Percentiles rank a stretch among this genome's conserved stretches.
Evolutionary conservation across 768 basidiomycete species (phyloP).

Genomic region (Lactarius pseudohatsudake): DNA sequence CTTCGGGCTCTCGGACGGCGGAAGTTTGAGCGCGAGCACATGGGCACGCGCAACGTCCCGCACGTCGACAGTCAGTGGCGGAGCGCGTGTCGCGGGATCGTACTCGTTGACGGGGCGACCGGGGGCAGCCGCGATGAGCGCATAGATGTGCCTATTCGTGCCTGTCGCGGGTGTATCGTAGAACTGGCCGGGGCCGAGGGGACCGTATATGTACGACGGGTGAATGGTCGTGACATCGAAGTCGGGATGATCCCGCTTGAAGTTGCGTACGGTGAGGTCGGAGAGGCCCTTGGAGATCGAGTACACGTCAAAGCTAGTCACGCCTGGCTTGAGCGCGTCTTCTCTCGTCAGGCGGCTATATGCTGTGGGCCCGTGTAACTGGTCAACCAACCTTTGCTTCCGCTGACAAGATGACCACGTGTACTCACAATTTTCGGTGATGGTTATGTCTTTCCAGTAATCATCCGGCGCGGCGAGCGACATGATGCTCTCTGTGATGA

Average conservation of each 20-base stretch:
- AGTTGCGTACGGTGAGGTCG: conserved; percentile 33
- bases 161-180: conserved; percentile 25
- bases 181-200: conserved; percentile 28
- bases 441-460: not conserved
- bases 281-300: conserved; percentile 39
- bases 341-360: conserved; percentile 38
- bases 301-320: conserved; percentile 37
- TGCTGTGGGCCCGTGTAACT: conserved; percentile 30
- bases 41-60: conserved; percentile 38
- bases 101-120: conserved; percentile 26
- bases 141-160: conserved; percentile 33
- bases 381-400: too few relatives aligned
- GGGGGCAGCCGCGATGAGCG: conserved; percentile 29
- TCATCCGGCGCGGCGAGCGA: not conserved
- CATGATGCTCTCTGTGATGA: conserved; percentile 20
- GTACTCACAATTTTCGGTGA: conserved; percentile 16
- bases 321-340: conserved; percentile 32
- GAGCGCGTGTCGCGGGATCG: conserved; percentile 14
- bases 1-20: not conserved
- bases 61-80: conserved; percentile 35
- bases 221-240: conserved; percentile 35
- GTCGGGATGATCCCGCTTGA: conserved; percentile 31
- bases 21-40: conserved; percentile 31
- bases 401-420: too few relatives aligned
- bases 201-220: conserved; percentile 37